Percentiles rank a stretch among this genome's conserved stretches.
These are phyloP conservation scores for Carpinus viminea DNA, from an alignment of 306 rosid species.

Conservation along the genomic window DNA sequence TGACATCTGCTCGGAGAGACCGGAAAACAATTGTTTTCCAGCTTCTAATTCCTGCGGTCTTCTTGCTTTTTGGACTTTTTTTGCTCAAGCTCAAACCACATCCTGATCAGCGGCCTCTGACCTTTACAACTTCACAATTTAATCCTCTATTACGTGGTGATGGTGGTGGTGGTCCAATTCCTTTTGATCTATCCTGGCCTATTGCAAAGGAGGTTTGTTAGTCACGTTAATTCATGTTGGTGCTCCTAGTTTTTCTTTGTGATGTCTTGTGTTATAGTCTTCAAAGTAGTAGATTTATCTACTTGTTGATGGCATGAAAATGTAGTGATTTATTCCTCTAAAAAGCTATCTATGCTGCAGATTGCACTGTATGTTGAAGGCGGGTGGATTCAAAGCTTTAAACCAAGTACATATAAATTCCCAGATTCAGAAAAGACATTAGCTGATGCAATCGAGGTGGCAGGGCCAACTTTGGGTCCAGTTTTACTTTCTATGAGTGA, in stretches of 20 bases:
- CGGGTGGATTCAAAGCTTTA: constrained; percentile 75
- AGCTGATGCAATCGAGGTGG: constrained; percentile 76
- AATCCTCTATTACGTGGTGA: constrained; percentile 86
- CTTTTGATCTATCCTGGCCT: constrained; percentile 72
- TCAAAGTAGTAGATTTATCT: background rate
- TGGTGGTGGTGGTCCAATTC: constrained; percentile 98
- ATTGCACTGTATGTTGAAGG: constrained; percentile 67
- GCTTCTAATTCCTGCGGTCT: constrained; percentile 85
- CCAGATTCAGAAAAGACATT: constrained; percentile 76
- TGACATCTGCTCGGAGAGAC: constrained; percentile 92
- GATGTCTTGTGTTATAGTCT: constrained; percentile 1
- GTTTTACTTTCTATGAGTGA: constrained; percentile 83
- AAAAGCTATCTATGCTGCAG: constrained; percentile 46
- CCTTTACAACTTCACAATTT: constrained; percentile 82
- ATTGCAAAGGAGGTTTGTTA: constrained; percentile 80
- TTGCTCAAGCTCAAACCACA: constrained; percentile 96
- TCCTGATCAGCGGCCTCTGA: constrained; percentile 83
- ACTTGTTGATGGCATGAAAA: constrained; percentile 19
- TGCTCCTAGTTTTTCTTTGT: background rate
- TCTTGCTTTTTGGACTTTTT: constrained; percentile 84
- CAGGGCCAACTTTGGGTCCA: constrained; percentile 89
- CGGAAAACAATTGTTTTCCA: constrained; percentile 84
- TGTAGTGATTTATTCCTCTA: constrained; percentile 14
- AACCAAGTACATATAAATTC: constrained; percentile 64
- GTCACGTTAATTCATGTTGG: constrained; percentile 26